phyloP scores from a whole-genome alignment of 2,329 filamentous ascomycete genomes.

The Microcyclospora tardicrescens region DNA sequence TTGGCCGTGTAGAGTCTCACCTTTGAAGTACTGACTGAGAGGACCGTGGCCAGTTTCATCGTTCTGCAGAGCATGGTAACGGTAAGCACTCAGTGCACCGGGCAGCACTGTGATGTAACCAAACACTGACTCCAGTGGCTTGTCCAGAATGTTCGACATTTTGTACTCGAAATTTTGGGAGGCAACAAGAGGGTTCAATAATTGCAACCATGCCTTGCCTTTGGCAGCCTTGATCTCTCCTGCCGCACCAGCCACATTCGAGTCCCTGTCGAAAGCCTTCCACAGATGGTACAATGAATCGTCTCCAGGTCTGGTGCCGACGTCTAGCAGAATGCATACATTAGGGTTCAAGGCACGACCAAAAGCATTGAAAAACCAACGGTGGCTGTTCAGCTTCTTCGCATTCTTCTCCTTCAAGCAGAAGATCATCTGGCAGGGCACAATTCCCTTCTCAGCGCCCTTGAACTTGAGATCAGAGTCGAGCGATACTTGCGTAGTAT shows the following conservation, averaged over 20 bases:
- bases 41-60: conserved; percentile 92
- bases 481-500: conserved; percentile 93
- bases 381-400: conserved; percentile 95
- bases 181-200: conserved; percentile 87
- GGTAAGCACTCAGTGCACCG: conserved; percentile 86
- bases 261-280: conserved; percentile 98
- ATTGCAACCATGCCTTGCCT: conserved; percentile 65
- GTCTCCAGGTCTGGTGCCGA: conserved; percentile 78
- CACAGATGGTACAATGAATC: conserved; percentile 95
- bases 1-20: conserved; percentile 88
- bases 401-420: conserved; percentile 96
- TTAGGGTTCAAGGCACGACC: conserved; percentile 87
- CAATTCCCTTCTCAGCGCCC: conserved; percentile 96
- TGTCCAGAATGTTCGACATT: conserved; percentile 98
- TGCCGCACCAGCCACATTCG: conserved; percentile 90
- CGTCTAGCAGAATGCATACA: conserved; percentile 90
- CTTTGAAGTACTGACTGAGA: conserved; percentile 97
- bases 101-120: conserved; percentile 96
- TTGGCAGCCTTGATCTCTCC: conserved; percentile 98
- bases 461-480: conserved; percentile 97
- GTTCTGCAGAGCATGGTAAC: conserved; percentile 92
- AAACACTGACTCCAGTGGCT: conserved; percentile 92
- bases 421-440: conserved; percentile 96
- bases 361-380: conserved; percentile 99
- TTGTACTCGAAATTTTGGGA: conserved; percentile 99